Conservation (phyloP, 2,329 filamentous ascomycete species). For the Paraconiothyrium brasiliense region DNA sequence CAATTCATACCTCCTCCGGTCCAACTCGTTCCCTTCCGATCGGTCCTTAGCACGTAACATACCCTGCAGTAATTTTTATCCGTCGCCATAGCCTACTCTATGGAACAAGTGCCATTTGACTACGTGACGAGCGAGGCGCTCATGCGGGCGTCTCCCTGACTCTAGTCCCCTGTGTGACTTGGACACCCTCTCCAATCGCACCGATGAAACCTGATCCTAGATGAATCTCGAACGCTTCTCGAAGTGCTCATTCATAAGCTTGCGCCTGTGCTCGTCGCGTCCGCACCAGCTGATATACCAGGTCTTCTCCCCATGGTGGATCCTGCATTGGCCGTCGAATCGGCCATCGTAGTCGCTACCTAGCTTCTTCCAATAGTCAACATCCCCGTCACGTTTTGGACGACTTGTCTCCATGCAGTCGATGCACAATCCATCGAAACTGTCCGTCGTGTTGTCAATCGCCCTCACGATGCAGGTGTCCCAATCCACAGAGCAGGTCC, state of each 20-base stretch:
- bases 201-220: background rate
- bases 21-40: too few relatives aligned
- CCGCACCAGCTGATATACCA: conserved; percentile 43
- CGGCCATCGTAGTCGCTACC: conserved; percentile 9
- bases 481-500: conserved; percentile 10
- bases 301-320: conserved; percentile 36
- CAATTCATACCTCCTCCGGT: background rate
- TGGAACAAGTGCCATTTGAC: too few relatives aligned
- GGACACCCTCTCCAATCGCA: too few relatives aligned
- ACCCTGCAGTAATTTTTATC: too few relatives aligned
- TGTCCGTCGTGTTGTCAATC: background rate
- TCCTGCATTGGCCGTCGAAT: conserved; percentile 35
- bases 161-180: too few relatives aligned
- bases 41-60: too few relatives aligned
- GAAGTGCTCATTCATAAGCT: conserved; percentile 18
- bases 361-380: conserved; percentile 34
- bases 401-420: conserved; percentile 40
- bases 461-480: background rate
- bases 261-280: conserved; percentile 28
- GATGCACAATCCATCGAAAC: conserved; percentile 45
- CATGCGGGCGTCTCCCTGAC: too few relatives aligned
- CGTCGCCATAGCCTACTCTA: too few relatives aligned
- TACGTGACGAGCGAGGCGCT: too few relatives aligned
- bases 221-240: background rate
- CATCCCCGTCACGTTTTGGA: conserved; percentile 22